Evolutionary conservation across 179 eudicot genomes (phyloP).

Genomic region (Beta macrorhiza): DNA sequence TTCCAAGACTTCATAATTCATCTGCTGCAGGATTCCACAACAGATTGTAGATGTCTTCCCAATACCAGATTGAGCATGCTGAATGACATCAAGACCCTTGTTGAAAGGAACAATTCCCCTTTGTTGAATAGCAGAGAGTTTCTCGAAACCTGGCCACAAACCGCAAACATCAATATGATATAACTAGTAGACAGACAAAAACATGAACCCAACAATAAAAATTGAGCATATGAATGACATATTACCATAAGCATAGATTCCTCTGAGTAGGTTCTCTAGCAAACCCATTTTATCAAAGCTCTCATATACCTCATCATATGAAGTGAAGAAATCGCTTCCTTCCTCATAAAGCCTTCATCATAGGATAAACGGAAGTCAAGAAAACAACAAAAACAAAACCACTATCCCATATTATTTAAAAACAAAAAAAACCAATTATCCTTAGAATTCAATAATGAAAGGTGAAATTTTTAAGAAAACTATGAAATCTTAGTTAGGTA

Average conservation of each 20-base stretch:
- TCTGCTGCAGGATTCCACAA: constrained; percentile 38
- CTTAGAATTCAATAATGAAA: too few species aligned
- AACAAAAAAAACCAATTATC: background rate
- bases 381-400: background rate
- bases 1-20: constrained; percentile 33
- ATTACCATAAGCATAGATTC: constrained; percentile 77
- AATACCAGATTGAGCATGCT: constrained; percentile 43
- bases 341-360: constrained; percentile 45
- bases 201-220: too few species aligned
- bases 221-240: too few species aligned
- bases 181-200: background rate
- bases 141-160: constrained; percentile 36
- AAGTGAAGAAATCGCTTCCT: constrained; percentile 60
- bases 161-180: background rate
- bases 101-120: constrained; percentile 45
- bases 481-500: background rate
- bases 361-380: background rate
- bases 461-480: too few species aligned
- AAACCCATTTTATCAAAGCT: constrained; percentile 76
- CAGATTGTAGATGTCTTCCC: constrained; percentile 42
- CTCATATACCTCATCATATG: constrained; percentile 71
- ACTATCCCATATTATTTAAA: background rate
- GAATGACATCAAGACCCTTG: constrained; percentile 47
- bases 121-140: constrained; percentile 46
- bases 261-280: constrained; percentile 76